Evolutionary conservation across 1,284 basidiomycete genomes (phyloP).

Genomic region (Cutaneotrichosporon cutaneum): DNA sequence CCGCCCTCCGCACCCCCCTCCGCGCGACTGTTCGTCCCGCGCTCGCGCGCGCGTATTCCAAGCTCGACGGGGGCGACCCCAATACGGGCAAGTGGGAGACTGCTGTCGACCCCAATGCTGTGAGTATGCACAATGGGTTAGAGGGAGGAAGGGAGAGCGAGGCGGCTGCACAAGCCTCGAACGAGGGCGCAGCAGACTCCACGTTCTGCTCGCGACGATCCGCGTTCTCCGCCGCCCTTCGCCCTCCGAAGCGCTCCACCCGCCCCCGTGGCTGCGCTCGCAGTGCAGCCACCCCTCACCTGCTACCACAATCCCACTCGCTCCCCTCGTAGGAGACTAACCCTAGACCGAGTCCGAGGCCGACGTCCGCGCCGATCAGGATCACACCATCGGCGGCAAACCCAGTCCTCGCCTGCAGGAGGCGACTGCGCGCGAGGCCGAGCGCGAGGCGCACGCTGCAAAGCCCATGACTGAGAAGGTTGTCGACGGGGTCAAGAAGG

Average conservation of each 20-base stretch:
- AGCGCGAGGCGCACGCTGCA: slow-evolving; percentile 8
- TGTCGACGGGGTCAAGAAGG: not conserved
- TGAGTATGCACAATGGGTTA: slow-evolving; percentile 3
- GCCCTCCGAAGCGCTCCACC: no score
- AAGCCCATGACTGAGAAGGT: not conserved
- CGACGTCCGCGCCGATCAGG: slow-evolving; percentile 17
- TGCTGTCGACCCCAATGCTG: slow-evolving; percentile 4
- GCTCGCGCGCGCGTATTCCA: not conserved
- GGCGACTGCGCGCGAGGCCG: slow-evolving; percentile 14
- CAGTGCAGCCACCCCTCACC: no score
- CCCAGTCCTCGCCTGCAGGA: slow-evolving; percentile 8
- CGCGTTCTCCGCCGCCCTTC: no score
- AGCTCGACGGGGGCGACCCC: not conserved
- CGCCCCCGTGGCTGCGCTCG: no score
- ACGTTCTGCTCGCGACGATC: no score
- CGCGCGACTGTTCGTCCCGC: not conserved
- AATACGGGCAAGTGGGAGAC: slow-evolving; percentile 2
- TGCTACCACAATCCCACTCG: no score
- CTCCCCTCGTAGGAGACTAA: not conserved
- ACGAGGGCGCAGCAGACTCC: no score
- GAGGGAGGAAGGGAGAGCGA: no score
- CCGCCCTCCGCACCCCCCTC: not conserved
- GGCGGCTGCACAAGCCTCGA: not conserved
- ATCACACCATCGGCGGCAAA: not conserved
- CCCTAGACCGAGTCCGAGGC: slow-evolving; percentile 23